Base-by-base conservation (phyloP, 192 early-diverging fungal genomes). In the Coemansia sp. region DNA sequence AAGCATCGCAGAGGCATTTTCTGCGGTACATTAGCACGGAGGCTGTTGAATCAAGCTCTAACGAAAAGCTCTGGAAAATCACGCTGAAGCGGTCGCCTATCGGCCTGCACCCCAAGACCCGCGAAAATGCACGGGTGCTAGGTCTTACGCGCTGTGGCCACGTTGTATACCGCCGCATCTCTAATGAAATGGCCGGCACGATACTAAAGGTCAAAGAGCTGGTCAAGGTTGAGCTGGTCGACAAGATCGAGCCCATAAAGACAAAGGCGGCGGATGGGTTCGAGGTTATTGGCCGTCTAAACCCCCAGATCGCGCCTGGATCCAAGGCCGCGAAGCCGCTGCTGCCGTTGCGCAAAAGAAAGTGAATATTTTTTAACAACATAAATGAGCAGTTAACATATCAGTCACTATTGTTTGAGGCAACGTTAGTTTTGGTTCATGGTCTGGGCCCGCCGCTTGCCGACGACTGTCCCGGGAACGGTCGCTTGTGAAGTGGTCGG, bases 141-240 rank as follows among this genome's bases (percentile, higher is more conserved):
- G 86, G 86, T 0, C 62, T 89, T 47, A 60, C 58, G 19, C 63
- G 73, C 10, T 64, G 86, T 21, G 84, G 86, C 38, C 72, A 85
- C 49, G 73, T 84, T 4, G 81, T 86, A 5, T 86, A 83, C 68
- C 62, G 77, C 21, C 68, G 67, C 5, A 81, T 87, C 5, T 67
- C 64, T 16, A 79, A 80, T 33, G 58, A 75, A 28, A 48, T 69
- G 8, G 88, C 86, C 3, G 88, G 86, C n/a, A 72, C 72, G 50
- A 72, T 89, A 11, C 52, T 89, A 27, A 87, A 83, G 69, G 60
- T 87, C 19, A 81, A 84, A 55, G 88, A 89, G 57, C 61, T 89
- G 2, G 77, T 89, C 11, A 65, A 69, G 24, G 67, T 89, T 1
- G 79, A 81, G 54, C 47, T 80, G 24, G 77, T 80, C 21, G 77